Percentiles rank a stretch among this genome's conserved stretches.
Evolutionary conservation across 352 stramenopile genomes (phyloP).

Genomic region (Peronosclerospora sorghi): DNA sequence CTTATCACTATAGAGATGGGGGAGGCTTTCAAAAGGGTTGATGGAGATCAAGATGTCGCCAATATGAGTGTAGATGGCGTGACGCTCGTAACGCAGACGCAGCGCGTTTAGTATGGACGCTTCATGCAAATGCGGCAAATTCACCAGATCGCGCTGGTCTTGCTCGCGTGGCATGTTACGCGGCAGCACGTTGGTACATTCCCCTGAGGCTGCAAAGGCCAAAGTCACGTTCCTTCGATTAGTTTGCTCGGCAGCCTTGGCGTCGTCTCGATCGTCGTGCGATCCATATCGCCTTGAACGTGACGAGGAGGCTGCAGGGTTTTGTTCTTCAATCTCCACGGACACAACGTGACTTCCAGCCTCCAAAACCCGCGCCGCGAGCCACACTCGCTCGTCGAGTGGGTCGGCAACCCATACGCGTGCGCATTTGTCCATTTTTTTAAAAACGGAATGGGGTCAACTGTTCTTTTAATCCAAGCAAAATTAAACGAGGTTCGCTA

Average conservation of each 20-base stretch:
- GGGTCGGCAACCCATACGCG: conserved; percentile 62
- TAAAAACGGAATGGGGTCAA: neutral
- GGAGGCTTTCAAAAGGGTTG: conserved; percentile 74
- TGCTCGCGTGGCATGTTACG: conserved; percentile 53
- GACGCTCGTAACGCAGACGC: conserved; percentile 57
- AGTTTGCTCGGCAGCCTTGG: neutral
- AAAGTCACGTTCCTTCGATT: conserved; percentile 29
- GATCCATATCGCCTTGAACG: conserved; percentile 4
- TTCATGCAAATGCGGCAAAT: conserved; percentile 77
- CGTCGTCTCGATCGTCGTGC: conserved; percentile 7
- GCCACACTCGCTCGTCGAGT: conserved; percentile 44
- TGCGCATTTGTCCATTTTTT: conserved; percentile 62
- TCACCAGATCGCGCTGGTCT: conserved; percentile 64
- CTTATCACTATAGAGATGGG: conserved; percentile 47
- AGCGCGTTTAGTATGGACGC: conserved; percentile 76
- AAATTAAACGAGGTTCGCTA: neutral
- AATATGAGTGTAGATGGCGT: conserved; percentile 82
- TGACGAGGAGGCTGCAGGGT: neutral
- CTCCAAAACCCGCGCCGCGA: conserved; percentile 32
- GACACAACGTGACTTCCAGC: conserved; percentile 7
- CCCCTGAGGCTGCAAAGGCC: conserved; percentile 22
- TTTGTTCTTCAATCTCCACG: conserved; percentile 16
- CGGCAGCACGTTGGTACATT: conserved; percentile 59
- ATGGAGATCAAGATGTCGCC: conserved; percentile 82
- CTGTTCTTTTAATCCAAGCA: neutral